phyloP scores from a whole-genome alignment of 192 early-diverging fungal species.

The Coemansia sp. region DNA sequence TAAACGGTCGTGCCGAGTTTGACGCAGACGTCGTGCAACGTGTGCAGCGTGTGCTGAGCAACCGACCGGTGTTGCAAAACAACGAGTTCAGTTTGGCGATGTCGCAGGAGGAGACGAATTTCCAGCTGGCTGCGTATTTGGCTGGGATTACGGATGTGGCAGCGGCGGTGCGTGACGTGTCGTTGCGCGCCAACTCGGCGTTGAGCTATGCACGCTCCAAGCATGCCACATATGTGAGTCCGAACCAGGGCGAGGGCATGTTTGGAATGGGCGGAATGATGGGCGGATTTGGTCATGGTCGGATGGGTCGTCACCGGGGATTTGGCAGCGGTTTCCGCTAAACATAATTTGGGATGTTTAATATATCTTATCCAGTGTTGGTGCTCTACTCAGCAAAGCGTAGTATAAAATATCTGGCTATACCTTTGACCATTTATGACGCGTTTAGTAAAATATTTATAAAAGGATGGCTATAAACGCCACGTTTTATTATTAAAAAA shows the following conservation, averaged over 20 bases:
- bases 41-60: conserved; percentile 51
- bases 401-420: no score
- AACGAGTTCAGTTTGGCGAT: conserved; percentile 47
- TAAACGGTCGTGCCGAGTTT: conserved; percentile 31
- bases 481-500: no score
- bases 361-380: neutral
- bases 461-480: no score
- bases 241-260: conserved; percentile 31
- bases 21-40: conserved; percentile 50
- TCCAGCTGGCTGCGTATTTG: conserved; percentile 36
- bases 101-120: conserved; percentile 53
- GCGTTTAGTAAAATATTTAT: no score
- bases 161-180: conserved; percentile 31
- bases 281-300: conserved; percentile 21
- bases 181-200: conserved; percentile 38
- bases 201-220: conserved; percentile 26
- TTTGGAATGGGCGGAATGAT: conserved; percentile 31
- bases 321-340: conserved; percentile 35
- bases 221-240: conserved; percentile 31
- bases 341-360: neutral
- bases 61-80: conserved; percentile 32
- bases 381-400: no score
- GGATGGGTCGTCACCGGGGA: conserved; percentile 21
- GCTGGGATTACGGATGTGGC: conserved; percentile 26
- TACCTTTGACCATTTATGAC: no score